Evolutionary conservation across 306 rosid genomes (phyloP), one percentile per base, ranked within the genome.

Genomic region (Albizia julibrissin): DNA sequence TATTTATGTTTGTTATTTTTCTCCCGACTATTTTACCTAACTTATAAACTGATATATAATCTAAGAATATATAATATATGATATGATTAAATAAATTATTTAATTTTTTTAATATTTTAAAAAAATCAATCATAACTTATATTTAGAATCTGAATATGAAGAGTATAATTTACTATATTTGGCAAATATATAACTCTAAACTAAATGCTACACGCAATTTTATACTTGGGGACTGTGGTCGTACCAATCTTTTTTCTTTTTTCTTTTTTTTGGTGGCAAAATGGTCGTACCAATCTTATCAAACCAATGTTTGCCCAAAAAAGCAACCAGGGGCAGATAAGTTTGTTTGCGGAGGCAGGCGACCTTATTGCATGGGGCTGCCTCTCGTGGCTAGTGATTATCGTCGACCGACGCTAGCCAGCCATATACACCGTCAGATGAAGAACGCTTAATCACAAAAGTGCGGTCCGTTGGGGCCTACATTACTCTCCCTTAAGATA

Each of bases 321-420:
- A 49, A 13, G 9, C 22, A 19, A 6, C 11, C 59, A 8, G 19
- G 10, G n/a, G 54, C 7, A 4, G 59, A 19, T 19, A 52, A 7
- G 59, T 52, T 52, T 5, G 58, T 50, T 14, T 52, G 59, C 2
- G 24, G 2, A 52, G 9, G 59, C 59, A 18, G 59, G 59, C 59
- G 9, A 52, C 59, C 59, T 52, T 16, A 52, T 19, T 52, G 70
- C 73, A 26, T 86, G 87, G 87, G 12, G 87, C 90, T 31, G 87
- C 79, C 83, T 82, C 87, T n/a, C 86, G 85, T 37, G 86, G 72
- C 88, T 87, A 72, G 84, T 87, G 66, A 88, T 88, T 62, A 84
- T 84, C 16, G 84, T 86, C 54, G 19, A 14, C 3, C 10, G 22
- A 19, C 18, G 59, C 26, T 54, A 21, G 22, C 24, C 10, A 21